phyloP scores from a whole-genome alignment of 257 asterid species.

The Capsicum chinense region DNA sequence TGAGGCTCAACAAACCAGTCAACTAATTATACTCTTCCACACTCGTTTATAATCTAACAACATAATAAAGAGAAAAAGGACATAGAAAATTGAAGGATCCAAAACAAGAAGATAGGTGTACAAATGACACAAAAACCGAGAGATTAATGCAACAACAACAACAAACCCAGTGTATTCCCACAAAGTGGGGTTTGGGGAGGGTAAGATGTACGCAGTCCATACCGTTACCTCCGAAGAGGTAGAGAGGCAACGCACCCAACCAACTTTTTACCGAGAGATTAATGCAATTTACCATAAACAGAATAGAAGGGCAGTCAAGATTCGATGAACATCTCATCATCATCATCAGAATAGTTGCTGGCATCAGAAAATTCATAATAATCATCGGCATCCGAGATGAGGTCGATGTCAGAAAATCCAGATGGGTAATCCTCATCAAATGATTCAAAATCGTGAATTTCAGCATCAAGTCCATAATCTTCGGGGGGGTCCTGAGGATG shows the following conservation, averaged over 20 bases:
- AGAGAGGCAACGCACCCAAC: no score
- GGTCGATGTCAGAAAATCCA: constrained; percentile 30
- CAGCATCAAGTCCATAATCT: constrained; percentile 33
- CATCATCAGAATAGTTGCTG: constrained; percentile 19
- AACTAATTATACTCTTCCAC: background rate
- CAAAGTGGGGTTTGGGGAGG: no score
- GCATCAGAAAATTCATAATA: constrained; percentile 31
- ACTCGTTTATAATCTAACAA: background rate
- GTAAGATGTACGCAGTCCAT: no score
- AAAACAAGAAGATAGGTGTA: background rate
- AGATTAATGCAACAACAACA: no score
- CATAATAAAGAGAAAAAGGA: background rate
- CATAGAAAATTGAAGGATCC: background rate
- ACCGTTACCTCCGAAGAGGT: no score
- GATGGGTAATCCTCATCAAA: constrained; percentile 31
- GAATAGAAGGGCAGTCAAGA: background rate
- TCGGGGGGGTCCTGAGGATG: constrained; percentile 39
- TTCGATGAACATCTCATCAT: background rate
- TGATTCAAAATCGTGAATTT: background rate
- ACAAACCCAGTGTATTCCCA: no score
- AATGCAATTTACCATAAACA: background rate
- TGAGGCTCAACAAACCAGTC: background rate
- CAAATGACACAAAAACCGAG: background rate
- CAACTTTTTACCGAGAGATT: background rate
- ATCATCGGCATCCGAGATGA: constrained; percentile 33